Evolutionary conservation across 306 rosid species (phyloP), one percentile per base, ranked within the genome.

Genomic region (Quercus cerris): DNA sequence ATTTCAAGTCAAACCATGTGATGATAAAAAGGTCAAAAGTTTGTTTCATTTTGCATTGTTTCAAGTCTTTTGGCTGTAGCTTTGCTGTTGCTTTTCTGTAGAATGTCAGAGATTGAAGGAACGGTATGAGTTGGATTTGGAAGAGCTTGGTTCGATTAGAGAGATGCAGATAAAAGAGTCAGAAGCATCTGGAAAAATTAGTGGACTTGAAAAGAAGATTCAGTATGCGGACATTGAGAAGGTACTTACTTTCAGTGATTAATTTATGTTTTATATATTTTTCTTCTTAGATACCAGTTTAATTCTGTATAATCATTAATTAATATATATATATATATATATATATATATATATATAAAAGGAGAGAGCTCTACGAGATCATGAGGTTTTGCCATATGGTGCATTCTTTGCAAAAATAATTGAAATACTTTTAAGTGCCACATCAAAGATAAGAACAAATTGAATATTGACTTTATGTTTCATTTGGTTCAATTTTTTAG

Each of bases 111-210:
- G 89, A 82, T 82, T 88, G 86, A 93, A 90, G 83, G 98, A 96
- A 77, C 91, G 91, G 80, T 86, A 74, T 79, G 99, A 96, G 80
- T 75, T 85, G 14, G 98, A 96, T 91, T 76, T 93, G 85, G 94
- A 93, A 80, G 87, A 90, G 81, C 87, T 96, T 22, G 99, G 98
- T 71, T 90, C 99, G 46, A 91, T 96, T 62, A 89, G 97, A 81
- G 99, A 96, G 87, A 96, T 96, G 98, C 99, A 88, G 82, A 88
- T 93, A 70, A 96, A 91, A 83, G 99, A 91, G 87, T 91, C 99
- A 67, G 99, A 96, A 83, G 87, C 91, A 78, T 88, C 92, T 61
- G 99, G 98, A 73, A 87, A 89, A 83, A 91, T 93, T 76, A 93
- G 97, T 87, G 99, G 99, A 79, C 97, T 96, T 12, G 91, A 91